phyloP scores from a whole-genome alignment of 2,329 filamentous ascomycete genomes.

The Arthrobotrys entomopaga region DNA sequence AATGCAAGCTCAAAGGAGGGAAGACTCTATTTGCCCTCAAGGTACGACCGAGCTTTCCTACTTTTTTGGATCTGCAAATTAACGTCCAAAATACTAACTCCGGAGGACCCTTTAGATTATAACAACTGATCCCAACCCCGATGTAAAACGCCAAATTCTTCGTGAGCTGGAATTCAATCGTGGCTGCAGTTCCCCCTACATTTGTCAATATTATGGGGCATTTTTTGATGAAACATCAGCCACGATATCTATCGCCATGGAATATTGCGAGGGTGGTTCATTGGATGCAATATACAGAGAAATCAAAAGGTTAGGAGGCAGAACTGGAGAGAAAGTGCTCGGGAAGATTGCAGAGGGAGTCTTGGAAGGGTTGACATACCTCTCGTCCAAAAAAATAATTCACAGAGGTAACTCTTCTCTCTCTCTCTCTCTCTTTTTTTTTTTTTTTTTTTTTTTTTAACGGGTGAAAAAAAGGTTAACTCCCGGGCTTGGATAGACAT shows the following conservation, averaged over 20 bases:
- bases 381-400: constrained; percentile 95
- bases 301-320: constrained; percentile 91
- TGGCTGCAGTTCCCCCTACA: constrained; percentile 92
- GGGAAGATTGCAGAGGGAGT: constrained; percentile 97
- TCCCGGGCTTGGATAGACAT: constrained; percentile 71
- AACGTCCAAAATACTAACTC: not conserved
- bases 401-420: constrained; percentile 81
- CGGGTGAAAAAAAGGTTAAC: not conserved
- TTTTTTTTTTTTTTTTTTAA: no score
- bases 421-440: not conserved
- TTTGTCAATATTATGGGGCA: constrained; percentile 96
- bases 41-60: constrained; percentile 65
- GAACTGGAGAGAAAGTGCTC: constrained; percentile 95
- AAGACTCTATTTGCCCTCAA: constrained; percentile 97
- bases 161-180: constrained; percentile 98
- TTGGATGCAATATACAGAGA: constrained; percentile 97
- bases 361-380: constrained; percentile 89
- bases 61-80: no score
- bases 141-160: constrained; percentile 98
- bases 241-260: constrained; percentile 98
- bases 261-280: constrained; percentile 96
- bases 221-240: constrained; percentile 96
- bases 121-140: constrained; percentile 95
- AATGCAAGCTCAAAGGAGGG: constrained; percentile 85
- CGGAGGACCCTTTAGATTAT: constrained; percentile 74